Conservation (phyloP, 2,329 filamentous ascomycete genomes). For the Colletotrichum navitas region DNA sequence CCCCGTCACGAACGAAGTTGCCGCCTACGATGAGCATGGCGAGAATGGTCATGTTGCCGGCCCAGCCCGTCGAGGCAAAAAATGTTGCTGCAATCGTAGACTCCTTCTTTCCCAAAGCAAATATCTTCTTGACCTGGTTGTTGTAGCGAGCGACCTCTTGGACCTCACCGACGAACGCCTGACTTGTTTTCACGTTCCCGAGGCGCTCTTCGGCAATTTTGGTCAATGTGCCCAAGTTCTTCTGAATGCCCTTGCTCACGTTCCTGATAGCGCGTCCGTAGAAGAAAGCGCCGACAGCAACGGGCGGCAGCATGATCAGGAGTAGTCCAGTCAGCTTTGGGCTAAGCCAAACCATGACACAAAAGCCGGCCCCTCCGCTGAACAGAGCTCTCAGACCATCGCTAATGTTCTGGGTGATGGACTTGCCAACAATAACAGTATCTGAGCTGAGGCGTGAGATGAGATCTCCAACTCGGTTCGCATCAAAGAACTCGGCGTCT, state of each 20-base stretch:
- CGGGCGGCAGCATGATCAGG: constrained; percentile 87
- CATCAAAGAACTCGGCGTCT: constrained; percentile 98
- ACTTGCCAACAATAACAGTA: constrained; percentile 98
- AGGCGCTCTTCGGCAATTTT: constrained; percentile 99
- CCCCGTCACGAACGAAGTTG: constrained; percentile 86
- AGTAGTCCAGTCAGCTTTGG: constrained; percentile 90
- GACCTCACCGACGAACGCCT: constrained; percentile 94
- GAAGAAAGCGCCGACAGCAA: constrained; percentile 90
- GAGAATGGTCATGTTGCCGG: constrained; percentile 96
- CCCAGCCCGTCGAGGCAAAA: constrained; percentile 87
- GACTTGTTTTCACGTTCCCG: constrained; percentile 95
- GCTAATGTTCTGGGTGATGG: constrained; percentile 96
- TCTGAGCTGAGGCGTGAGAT: constrained; percentile 96
- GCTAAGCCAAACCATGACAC: constrained; percentile 96
- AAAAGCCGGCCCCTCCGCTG: constrained; percentile 89
- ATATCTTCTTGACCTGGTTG: constrained; percentile 90
- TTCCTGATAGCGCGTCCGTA: constrained; percentile 92
- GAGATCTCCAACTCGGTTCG: constrained; percentile 94
- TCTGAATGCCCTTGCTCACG: constrained; percentile 91
- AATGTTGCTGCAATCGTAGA: constrained; percentile 91
- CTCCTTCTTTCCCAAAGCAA: constrained; percentile 87
- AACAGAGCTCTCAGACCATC: constrained; percentile 94
- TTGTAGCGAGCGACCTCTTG: constrained; percentile 94
- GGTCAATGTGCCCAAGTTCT: constrained; percentile 90
- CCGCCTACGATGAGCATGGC: constrained; percentile 91